Conservation (phyloP, 148 eudicot species). For the Rhododendron williamsianum region DNA sequence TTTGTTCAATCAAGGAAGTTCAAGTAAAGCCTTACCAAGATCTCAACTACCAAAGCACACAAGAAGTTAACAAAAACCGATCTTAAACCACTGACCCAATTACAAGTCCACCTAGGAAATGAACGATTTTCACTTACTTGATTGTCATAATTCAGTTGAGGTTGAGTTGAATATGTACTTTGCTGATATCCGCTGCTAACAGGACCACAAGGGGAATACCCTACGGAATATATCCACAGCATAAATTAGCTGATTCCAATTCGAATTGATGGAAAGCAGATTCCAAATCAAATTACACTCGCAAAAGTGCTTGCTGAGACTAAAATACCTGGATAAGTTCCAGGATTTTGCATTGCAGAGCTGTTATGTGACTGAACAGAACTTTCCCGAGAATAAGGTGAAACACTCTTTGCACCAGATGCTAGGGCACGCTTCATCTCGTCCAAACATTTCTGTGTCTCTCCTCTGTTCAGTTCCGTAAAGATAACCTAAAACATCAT, state of each 20-base stretch:
- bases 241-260: neutral
- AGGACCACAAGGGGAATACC: constrained; percentile 3
- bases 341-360: constrained; percentile 13
- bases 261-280: neutral
- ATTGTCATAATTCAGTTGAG: constrained; percentile 11
- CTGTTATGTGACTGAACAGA: constrained; percentile 15
- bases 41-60: neutral
- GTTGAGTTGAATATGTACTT: constrained; percentile 19
- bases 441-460: constrained; percentile 38
- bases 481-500: constrained; percentile 32
- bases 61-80: neutral
- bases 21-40: neutral
- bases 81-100: neutral
- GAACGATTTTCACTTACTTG: constrained; percentile 11
- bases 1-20: neutral
- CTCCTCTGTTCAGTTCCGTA: constrained; percentile 38
- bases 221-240: neutral
- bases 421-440: constrained; percentile 36
- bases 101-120: constrained; percentile 6
- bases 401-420: constrained; percentile 8
- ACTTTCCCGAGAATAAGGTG: constrained; percentile 27
- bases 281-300: neutral
- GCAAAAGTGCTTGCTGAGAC: neutral
- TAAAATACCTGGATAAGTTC: constrained; percentile 14
- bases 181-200: constrained; percentile 1